Evolutionary conservation across 2,329 filamentous ascomycete species (phyloP), one percentile per base, ranked within the genome.

Genomic region (Fusarium tanahbumbuense): DNA sequence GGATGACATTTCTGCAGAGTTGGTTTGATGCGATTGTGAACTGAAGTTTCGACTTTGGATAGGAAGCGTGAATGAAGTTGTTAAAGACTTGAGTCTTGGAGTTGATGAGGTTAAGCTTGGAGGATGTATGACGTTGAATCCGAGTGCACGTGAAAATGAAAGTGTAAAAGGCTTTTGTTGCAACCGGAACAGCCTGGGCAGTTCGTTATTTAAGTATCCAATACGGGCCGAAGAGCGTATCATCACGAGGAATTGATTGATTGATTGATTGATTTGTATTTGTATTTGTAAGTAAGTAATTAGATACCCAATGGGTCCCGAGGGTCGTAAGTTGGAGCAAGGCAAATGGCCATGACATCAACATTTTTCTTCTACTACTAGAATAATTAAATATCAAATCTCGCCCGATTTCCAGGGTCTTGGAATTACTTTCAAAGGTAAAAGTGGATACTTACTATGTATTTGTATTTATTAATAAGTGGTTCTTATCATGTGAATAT

Each of bases 1-100:
- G 10, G 84, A 83, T 58, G 88, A 87, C 88, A 91, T 91, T 71
- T 56, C 76, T 73, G 71, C 20, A 32, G 55, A 55, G 15, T 25
- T 30, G 12, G 22, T 40, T 27, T 56, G 32, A 46, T 56, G 46
- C 58, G 56, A 41, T 22, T 65, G 58, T 30, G 64, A 69, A 13
- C 60, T 57, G 23, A 69, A 73, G n/a, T 52, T 32, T 40, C 46
- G 59, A 18, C 23, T 48, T 6, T 46, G 52, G 5, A 30, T n/a
- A 18, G 46, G 18, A n/a, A 42, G 25, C 22, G 40, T 46, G 12
- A 40, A 12, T 13, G 37, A 45, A 59, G 45, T 45, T 34, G 45
- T 45, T 47, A 30, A 27, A 27, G 49, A 15, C 25, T 49, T 41
- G 25, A 27, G 20, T 47, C 25, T 49, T 45, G 37, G 52, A 32